A percentile compares a stretch with the other conserved stretches of the same genome.
Evolutionary conservation across 257 asterid species (phyloP).

Genomic region (Capsicum rhomboideum): DNA sequence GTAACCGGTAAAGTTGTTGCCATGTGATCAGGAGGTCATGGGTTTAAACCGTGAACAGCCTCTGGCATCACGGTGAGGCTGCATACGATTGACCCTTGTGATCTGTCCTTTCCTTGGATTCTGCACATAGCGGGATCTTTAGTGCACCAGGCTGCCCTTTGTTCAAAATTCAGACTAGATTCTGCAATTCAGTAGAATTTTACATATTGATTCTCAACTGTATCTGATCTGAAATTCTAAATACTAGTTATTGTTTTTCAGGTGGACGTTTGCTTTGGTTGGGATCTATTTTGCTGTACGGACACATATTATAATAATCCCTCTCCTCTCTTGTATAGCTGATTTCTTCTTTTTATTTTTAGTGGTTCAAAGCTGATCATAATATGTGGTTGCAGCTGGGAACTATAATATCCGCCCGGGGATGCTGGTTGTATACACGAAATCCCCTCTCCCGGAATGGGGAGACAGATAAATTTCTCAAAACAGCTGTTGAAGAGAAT

Average conservation of each 20-base stretch:
- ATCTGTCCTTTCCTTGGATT: too few species aligned
- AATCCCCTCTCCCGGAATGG: conserved; percentile 12
- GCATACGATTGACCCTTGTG: too few species aligned
- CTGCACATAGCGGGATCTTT: too few species aligned
- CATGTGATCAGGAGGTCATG: too few species aligned
- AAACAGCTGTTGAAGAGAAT: conserved; percentile 18
- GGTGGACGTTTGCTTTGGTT: conserved; percentile 91
- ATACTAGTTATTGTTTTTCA: conserved; percentile 17
- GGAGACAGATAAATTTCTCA: conserved; percentile 29
- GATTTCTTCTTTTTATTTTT: too few species aligned
- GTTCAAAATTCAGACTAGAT: too few species aligned
- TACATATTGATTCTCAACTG: not conserved
- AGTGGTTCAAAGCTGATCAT: not conserved
- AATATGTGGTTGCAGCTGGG: conserved; percentile 36
- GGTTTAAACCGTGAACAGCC: too few species aligned
- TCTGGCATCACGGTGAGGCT: too few species aligned
- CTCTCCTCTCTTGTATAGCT: not conserved
- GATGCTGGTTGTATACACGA: conserved; percentile 35
- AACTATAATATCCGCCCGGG: conserved; percentile 49
- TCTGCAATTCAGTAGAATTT: not conserved
- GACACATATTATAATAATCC: not conserved
- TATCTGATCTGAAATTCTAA: not conserved
- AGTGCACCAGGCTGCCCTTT: too few species aligned
- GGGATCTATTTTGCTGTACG: conserved; percentile 57
- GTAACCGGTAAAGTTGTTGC: too few species aligned